Conservation (phyloP, 495 filamentous ascomycete genomes). For the Xylaria castorea region DNA sequence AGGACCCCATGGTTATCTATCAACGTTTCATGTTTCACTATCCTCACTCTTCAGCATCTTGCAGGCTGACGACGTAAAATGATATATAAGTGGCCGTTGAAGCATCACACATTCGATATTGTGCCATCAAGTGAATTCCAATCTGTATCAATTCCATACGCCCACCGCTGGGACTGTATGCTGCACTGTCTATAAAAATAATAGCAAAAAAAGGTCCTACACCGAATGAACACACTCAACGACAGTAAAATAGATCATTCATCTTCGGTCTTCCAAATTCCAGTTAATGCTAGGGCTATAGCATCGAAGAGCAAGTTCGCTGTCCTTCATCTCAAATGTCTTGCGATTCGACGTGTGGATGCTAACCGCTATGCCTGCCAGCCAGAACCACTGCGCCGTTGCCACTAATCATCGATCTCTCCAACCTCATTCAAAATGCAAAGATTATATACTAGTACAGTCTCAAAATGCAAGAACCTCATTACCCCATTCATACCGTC, state of each 20-base stretch:
- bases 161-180: not conserved
- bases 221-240: not conserved
- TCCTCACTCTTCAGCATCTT: not conserved
- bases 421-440: conserved; percentile 13
- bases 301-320: not conserved
- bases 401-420: not conserved
- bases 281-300: not conserved
- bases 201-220: too few species aligned
- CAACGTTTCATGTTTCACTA: not conserved
- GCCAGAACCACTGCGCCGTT: not conserved
- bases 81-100: too few species aligned
- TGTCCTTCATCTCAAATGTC: not conserved
- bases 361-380: not conserved
- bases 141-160: not conserved
- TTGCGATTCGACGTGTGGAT: not conserved
- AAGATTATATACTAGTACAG: conserved; percentile 20
- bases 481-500: not conserved
- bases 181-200: not conserved
- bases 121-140: not conserved
- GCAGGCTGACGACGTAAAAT: not conserved
- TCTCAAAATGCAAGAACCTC: not conserved
- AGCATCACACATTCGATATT: not conserved
- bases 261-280: not conserved
- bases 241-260: not conserved
- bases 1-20: not conserved